Conservation (phyloP, 768 basidiomycete genomes). For the Auriscalpium orientale region DNA sequence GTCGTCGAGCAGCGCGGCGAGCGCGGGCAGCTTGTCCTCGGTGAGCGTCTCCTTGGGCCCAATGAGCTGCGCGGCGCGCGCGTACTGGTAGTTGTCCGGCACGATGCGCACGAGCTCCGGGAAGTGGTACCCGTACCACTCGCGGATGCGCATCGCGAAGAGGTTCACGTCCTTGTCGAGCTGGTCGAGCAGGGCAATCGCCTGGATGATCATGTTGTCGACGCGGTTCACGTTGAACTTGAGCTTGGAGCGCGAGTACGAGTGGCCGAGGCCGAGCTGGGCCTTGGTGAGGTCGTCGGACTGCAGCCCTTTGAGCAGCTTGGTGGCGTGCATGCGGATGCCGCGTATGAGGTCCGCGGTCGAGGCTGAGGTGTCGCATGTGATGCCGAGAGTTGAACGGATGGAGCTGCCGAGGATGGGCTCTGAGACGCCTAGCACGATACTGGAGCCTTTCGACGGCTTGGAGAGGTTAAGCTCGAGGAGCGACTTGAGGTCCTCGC, state of each 20-base stretch:
- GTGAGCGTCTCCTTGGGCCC: slow-evolving; percentile 79
- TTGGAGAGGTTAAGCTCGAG: slow-evolving; percentile 85
- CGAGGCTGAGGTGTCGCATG: slow-evolving; percentile 76
- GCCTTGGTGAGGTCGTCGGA: slow-evolving; percentile 84
- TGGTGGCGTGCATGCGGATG: slow-evolving; percentile 84
- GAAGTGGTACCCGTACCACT: slow-evolving; percentile 99
- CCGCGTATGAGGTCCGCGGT: slow-evolving; percentile 85
- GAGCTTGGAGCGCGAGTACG: slow-evolving; percentile 94
- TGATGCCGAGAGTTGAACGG: slow-evolving; percentile 59
- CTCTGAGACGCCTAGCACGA: slow-evolving; percentile 79
- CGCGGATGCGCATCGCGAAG: slow-evolving; percentile 95
- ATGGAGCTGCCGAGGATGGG: slow-evolving; percentile 67
- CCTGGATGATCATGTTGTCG: slow-evolving; percentile 99
- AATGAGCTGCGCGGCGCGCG: slow-evolving; percentile 76
- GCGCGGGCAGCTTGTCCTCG: slow-evolving; percentile 73
- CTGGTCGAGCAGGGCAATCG: slow-evolving; percentile 95
- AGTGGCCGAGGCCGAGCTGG: slow-evolving; percentile 95
- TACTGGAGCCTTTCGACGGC: slow-evolving; percentile 56
- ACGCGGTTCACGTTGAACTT: slow-evolving; percentile 96
- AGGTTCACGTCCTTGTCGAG: slow-evolving; percentile 99
- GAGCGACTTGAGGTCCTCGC: slow-evolving; percentile 74
- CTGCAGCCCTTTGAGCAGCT: slow-evolving; percentile 84
- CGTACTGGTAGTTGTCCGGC: slow-evolving; percentile 91
- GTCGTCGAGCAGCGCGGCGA: slow-evolving; percentile 76
- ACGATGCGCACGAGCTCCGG: slow-evolving; percentile 92